Percentiles rank a stretch among this genome's conserved stretches.
Evolutionary conservation across 129 eudicot species (phyloP).

Genomic region (Erigeron canadensis): DNA sequence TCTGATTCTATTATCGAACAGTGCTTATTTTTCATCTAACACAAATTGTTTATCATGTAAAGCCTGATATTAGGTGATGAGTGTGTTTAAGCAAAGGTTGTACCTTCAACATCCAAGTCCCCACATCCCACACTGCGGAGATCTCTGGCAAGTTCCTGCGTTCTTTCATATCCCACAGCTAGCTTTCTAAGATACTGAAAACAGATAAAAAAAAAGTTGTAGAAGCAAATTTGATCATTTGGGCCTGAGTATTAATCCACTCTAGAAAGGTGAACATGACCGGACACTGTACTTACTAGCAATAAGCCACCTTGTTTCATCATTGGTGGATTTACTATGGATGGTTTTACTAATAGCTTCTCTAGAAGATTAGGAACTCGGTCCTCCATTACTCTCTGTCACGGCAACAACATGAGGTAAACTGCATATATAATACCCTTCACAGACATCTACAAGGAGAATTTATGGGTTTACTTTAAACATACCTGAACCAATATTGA

Average conservation of each 20-base stretch:
- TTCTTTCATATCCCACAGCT: conserved; percentile 89
- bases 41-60: conserved; percentile 2
- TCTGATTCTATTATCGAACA: conserved; percentile 1
- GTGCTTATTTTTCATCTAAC: background rate
- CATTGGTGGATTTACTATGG: conserved; percentile 73
- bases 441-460: too few species aligned
- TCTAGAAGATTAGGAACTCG: conserved; percentile 83
- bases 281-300: conserved; percentile 54
- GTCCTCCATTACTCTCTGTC: conserved; percentile 86
- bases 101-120: conserved; percentile 98
- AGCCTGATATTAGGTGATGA: conserved; percentile 11
- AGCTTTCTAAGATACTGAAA: conserved; percentile 78
- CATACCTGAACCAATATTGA: conserved; percentile 92
- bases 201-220: conserved; percentile 4
- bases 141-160: conserved; percentile 81
- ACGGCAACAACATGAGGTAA: conserved; percentile 6
- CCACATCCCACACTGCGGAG: conserved; percentile 86
- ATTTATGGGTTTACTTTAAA: background rate
- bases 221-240: background rate
- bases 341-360: conserved; percentile 74
- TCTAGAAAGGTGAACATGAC: conserved; percentile 6
- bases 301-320: conserved; percentile 80
- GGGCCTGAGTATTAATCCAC: background rate
- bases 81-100: background rate
- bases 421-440: background rate